Base-by-base conservation (phyloP, 2,329 filamentous ascomycete genomes). In the Chalaropsis thielavioides region DNA sequence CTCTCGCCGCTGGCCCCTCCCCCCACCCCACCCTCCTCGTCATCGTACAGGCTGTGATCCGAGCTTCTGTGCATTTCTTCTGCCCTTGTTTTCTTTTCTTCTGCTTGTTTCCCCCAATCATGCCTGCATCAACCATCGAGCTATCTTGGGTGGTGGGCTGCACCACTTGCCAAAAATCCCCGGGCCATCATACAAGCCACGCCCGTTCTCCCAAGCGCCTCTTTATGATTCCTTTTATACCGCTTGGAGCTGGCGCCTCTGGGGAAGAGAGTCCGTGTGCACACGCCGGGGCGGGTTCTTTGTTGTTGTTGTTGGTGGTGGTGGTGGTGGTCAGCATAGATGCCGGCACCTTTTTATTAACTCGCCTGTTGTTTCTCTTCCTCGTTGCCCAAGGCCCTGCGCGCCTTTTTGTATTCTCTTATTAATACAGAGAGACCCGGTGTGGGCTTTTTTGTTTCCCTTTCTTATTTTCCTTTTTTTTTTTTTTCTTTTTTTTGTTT, bases 1-100 rank as follows among this genome's bases (percentile, higher is more conserved):
- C 51, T 56, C 51, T 56, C 24, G 22, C 51, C 15, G 22, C 41
- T 43, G 11, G 2, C 41, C 15, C 41, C 17, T 43, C 17, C 7
- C 41, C 17, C 17, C 41, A 13, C 10, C 17, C 41, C 10, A 6
- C 17, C 41, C 41, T 13, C 41, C 15, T 56, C 51, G 51, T 56
- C 51, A 56, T 56, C 51, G 51, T 56, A 56, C 51, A 56, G 24
- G 31, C 51, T 56, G 51, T 56, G 51, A 56, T 56, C 51, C 51
- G 22, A 56, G 51, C 51, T 56, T 56, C 22, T 27, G 27, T 35
- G 51, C 51, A 56, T 56, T 56, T 56, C 22, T 54, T 35, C 31
- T 56, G 51, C 24, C 51, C 15, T 56, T 56, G 51, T 31, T 56
- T 27, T 56, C 51, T 31, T 56, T 27, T 56, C 51, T 56, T 56